phyloP scores from a whole-genome alignment of 164 flowering plant genomes.

The Vitis vinifera region ASM3070453v1 NC_081806.1:4426501-4427000 shows the following conservation, averaged over 20 bases:
- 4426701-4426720: not conserved
- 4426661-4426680: not conserved
- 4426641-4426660: slow-evolving; percentile 9
- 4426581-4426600: slow-evolving; percentile 78
- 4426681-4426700: not conserved
- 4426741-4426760: slow-evolving; percentile 91
- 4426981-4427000: not conserved
- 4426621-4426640: slow-evolving; percentile 80
- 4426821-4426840: slow-evolving; percentile 79
- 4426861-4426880: slow-evolving; percentile 90
- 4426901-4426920: not conserved
- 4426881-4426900: slow-evolving; percentile 26
- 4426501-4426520: slow-evolving; percentile 51
- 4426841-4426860: slow-evolving; percentile 75
- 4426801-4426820: slow-evolving; percentile 89
- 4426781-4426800: slow-evolving; percentile 77
- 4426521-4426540: slow-evolving; percentile 91
- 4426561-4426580: slow-evolving; percentile 79
- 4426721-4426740: slow-evolving; percentile 51
- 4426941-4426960: not conserved
- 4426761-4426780: slow-evolving; percentile 58
- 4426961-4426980: not conserved
- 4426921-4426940: not conserved
- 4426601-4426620: slow-evolving; percentile 86
- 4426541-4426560: slow-evolving; percentile 72